Evolutionary conservation across 1,139 yeast species (phyloP), one percentile per base, ranked within the genome.

Genomic region (Kodamaea derodonti): DNA sequence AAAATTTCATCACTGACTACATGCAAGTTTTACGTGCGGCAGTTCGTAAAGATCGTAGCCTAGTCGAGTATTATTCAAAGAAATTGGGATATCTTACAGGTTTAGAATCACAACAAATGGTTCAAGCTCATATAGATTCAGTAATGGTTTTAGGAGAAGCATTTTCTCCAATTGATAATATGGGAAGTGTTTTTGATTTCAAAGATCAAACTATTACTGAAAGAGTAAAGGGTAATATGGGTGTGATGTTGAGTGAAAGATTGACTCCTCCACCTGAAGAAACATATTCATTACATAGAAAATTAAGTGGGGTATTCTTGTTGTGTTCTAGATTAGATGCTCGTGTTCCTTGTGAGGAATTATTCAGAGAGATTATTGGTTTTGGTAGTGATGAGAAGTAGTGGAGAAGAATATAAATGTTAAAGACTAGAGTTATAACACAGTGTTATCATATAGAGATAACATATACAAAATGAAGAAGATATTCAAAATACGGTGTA

Each of bases 251-350:
- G 46, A 77, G 82, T 43, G 96, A 94, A 59, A 77, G 99, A 47
- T 69, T 92, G 42, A 78, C 96, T 4, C 97, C 98, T 4, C 99
- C 98, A 4, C 99, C 99, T 3, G 97, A 92, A 56, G 98, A 92
- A 58, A 92, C 98, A 0, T 92, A 92, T 57, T 85, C 95, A 7
- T 69, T 94, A 49, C 98, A 92, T 58, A 74, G 99, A 51, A 92
- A 94, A 53, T 78, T 92, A 54, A 84, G 95, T 55, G 98, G 99
- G 9, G 95, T 94, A 1, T 94, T 85, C 53, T 68, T 92, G 45
- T 69, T 92, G 37, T 92, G 98, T 64, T 85, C 97, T 4, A 76
- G 88, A 51, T 70, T 92, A 60, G 69, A 78, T 29, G 97, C 97
- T 3, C 69, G 74, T 15, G 94, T 92, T 24, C 95, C 92, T 9